A percentile compares a stretch with the other conserved stretches of the same genome.
Evolutionary conservation across 2,329 filamentous ascomycete genomes (phyloP).

Genomic region (Penicillium crustosum): DNA sequence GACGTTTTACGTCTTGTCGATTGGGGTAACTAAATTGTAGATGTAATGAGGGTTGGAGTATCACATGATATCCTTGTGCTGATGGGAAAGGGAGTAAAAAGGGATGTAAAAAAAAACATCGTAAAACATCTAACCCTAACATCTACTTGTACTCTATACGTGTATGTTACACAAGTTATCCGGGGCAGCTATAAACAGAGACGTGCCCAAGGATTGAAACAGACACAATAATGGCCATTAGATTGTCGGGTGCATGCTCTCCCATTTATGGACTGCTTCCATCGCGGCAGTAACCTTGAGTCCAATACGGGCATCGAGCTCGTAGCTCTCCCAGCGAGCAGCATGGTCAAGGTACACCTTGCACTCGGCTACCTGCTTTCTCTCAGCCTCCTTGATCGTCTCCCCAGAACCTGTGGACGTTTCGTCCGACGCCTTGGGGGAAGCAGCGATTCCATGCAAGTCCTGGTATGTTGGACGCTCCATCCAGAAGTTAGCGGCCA

Average conservation of each 20-base stretch:
- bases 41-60: not conserved
- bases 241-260: slow-evolving; percentile 29
- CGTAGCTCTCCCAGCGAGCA: slow-evolving; percentile 61
- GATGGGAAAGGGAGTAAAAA: too few relatives aligned
- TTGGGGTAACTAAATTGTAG: not conserved
- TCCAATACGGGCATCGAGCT: slow-evolving; percentile 59
- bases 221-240: not conserved
- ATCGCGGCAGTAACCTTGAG: slow-evolving; percentile 50
- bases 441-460: slow-evolving; percentile 28
- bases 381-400: slow-evolving; percentile 27
- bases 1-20: not conserved
- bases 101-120: not conserved
- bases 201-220: not conserved
- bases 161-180: slow-evolving; percentile 1
- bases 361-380: slow-evolving; percentile 51
- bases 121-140: slow-evolving; percentile 2
- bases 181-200: slow-evolving; percentile 1
- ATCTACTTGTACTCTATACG: slow-evolving; percentile 4
- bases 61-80: not conserved
- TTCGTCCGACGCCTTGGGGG: slow-evolving; percentile 6
- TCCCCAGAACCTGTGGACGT: not conserved
- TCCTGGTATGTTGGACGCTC: slow-evolving; percentile 52
- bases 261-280: slow-evolving; percentile 48
- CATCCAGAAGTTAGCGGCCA: slow-evolving; percentile 77
- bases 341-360: slow-evolving; percentile 58